Base-by-base conservation (phyloP, 805 yeast species). In the Myxozyma nipponensis region DNA sequence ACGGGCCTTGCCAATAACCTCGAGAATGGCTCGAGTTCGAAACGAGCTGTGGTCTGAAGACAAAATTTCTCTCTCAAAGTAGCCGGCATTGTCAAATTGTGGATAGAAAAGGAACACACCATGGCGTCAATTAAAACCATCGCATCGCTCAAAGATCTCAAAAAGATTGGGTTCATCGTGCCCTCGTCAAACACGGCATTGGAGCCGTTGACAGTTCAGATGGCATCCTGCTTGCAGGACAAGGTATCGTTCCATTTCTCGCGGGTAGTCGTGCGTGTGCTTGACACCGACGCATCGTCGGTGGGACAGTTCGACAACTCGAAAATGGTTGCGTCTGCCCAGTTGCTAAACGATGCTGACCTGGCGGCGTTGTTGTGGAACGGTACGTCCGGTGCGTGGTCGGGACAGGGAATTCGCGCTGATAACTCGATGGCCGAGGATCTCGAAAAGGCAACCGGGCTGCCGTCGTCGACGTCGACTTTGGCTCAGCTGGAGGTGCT, bases 171-270 rank as follows among this genome's bases (percentile, higher is more conserved):
- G 30, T 47, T 47, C 28, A 47, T 47, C 25, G 51, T 47, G 30
- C 51, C 51, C 13, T 47, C 52, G 13, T 48, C 52, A 9, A 48
- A 48, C 32, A 48, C 52, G 34, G 52, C 49, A 7, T 42, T 48
- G 10, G 52, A 48, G 24, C 52, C 52, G 19, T 5, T 48, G 6
- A 48, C 52, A 5, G 50, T 44, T 28, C 22, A 39, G 1, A 48
- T 48, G 49, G 48, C 52, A 6, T 25, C 25, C 24, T 21, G n/a
- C 3, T 26, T 48, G n/a, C 52, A 25, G 15, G 45, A 48, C 44
- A 22, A 32, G 18, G 28, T 48, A 4, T 48, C 52, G 28, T 48
- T 48, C 36, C 52, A 48, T 25, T 43, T 48, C 36, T 15, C 24
- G 34, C 22, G 52, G 7, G 52, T 48, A 10, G 35, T 32, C 7